Evolutionary conservation across 148 eudicot genomes (phyloP).

Genomic region (Silene conica): DNA sequence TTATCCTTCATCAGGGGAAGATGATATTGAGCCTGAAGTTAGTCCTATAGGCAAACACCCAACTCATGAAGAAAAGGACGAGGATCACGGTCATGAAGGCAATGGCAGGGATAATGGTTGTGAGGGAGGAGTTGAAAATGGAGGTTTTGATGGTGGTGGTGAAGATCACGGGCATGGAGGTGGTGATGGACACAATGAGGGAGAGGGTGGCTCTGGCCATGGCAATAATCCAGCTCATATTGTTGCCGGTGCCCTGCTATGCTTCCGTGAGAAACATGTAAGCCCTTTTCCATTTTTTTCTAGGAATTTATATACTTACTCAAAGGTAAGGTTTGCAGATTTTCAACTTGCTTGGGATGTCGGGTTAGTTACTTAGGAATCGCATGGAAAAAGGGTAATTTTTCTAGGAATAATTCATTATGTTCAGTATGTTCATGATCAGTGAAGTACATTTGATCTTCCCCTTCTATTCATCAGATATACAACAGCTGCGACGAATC

Average conservation of each 20-base stretch:
- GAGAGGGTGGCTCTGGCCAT: constrained; percentile 3
- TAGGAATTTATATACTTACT: background rate
- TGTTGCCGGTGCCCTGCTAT: constrained; percentile 47
- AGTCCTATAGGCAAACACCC: constrained; percentile 25
- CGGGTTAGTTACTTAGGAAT: no score
- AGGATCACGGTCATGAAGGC: constrained; percentile 8
- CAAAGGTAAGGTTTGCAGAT: background rate
- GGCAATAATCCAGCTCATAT: constrained; percentile 35
- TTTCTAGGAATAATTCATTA: no score
- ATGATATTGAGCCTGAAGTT: constrained; percentile 23
- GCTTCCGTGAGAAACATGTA: constrained; percentile 56
- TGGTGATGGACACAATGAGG: constrained; percentile 15
- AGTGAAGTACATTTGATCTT: background rate
- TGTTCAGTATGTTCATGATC: background rate
- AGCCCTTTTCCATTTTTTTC: constrained; percentile 8
- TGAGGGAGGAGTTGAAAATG: constrained; percentile 2
- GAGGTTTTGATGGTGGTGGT: background rate
- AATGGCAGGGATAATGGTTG: background rate
- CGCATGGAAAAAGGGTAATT: no score
- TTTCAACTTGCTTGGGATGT: background rate
- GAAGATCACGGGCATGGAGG: constrained; percentile 18
- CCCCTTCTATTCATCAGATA: constrained; percentile 28
- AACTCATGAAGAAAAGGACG: background rate
- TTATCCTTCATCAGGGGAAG: constrained; percentile 15
- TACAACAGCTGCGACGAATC: constrained; percentile 54